A percentile compares a stretch with the other conserved stretches of the same genome.
Conservation (phyloP, 2,329 filamentous ascomycete species). For the Penicillium sp. region DNA sequence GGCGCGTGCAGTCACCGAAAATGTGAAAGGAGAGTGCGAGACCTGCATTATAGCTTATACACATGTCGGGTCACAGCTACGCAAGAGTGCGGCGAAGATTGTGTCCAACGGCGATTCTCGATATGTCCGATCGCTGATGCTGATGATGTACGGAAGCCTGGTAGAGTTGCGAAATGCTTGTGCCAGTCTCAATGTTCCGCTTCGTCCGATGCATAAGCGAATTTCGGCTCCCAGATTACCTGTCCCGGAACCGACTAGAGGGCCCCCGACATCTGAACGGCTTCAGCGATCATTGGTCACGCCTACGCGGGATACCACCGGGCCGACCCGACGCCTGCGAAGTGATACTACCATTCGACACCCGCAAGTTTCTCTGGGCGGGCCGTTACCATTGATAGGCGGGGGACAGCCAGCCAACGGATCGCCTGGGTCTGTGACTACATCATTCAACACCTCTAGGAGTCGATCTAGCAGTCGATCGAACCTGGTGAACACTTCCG, state of each 20-base stretch:
- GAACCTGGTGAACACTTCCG: constrained; percentile 46
- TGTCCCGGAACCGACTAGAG: constrained; percentile 30
- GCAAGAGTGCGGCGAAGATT: constrained; percentile 46
- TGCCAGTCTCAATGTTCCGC: constrained; percentile 45
- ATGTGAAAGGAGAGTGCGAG: constrained; percentile 44
- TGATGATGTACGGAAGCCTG: constrained; percentile 54
- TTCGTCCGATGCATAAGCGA: constrained; percentile 27
- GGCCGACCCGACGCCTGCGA: constrained; percentile 42
- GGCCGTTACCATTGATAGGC: constrained; percentile 30
- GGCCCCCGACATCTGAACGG: constrained; percentile 25
- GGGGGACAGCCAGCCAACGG: constrained; percentile 23
- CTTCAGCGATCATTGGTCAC: constrained; percentile 33
- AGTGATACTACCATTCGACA: constrained; percentile 50
- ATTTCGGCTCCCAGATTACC: constrained; percentile 23
- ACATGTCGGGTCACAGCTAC: constrained; percentile 46
- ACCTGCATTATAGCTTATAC: constrained; percentile 48
- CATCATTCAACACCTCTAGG: constrained; percentile 33
- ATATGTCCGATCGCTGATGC: constrained; percentile 54
- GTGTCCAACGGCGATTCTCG: constrained; percentile 52
- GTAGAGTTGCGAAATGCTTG: constrained; percentile 57
- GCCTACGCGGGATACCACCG: constrained; percentile 45
- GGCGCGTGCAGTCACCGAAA: constrained; percentile 35
- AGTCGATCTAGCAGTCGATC: constrained; percentile 49
- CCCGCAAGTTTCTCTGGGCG: constrained; percentile 30
- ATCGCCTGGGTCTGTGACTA: constrained; percentile 30